Evolutionary conservation across 2,329 filamentous ascomycete species (phyloP).

Genomic region (Scedosporium aurantiacum): DNA sequence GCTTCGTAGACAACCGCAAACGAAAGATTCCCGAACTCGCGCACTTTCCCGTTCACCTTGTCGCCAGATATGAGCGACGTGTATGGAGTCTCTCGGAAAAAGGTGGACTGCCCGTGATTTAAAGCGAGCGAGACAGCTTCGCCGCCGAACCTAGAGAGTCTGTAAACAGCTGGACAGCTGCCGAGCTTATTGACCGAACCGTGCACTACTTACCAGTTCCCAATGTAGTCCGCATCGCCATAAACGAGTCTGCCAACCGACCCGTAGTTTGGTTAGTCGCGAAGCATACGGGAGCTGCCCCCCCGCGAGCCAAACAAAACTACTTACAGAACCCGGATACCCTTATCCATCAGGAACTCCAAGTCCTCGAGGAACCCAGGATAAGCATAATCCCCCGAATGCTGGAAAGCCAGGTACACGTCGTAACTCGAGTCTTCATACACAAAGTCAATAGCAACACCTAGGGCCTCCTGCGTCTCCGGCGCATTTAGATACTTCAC

Average conservation of each 20-base stretch:
- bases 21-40: slow-evolving; percentile 57
- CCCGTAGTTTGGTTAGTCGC: not conserved
- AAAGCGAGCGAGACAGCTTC: slow-evolving; percentile 51
- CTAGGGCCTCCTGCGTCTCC: slow-evolving; percentile 40
- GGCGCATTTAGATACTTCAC: slow-evolving; percentile 45
- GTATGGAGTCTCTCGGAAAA: slow-evolving; percentile 51
- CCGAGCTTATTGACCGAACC: not conserved
- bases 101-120: slow-evolving; percentile 30
- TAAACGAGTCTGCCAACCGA: slow-evolving; percentile 31
- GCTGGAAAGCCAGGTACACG: slow-evolving; percentile 29
- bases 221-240: slow-evolving; percentile 43
- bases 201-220: slow-evolving; percentile 23
- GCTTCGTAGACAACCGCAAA: slow-evolving; percentile 46
- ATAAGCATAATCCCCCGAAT: slow-evolving; percentile 46
- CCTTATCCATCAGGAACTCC: slow-evolving; percentile 39
- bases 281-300: not conserved
- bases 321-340: slow-evolving; percentile 47
- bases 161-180: not conserved
- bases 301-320: too few species aligned
- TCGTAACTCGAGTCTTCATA: slow-evolving; percentile 30
- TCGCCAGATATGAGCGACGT: slow-evolving; percentile 50
- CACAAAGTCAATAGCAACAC: slow-evolving; percentile 39
- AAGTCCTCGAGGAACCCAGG: slow-evolving; percentile 43
- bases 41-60: slow-evolving; percentile 48
- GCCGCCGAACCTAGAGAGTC: slow-evolving; percentile 44